Percentiles rank a stretch among this genome's conserved stretches.
These are phyloP conservation scores for Aspergillus phoenicis DNA, from an alignment of 2,329 filamentous ascomycete species.

Conservation along the genomic window DNA sequence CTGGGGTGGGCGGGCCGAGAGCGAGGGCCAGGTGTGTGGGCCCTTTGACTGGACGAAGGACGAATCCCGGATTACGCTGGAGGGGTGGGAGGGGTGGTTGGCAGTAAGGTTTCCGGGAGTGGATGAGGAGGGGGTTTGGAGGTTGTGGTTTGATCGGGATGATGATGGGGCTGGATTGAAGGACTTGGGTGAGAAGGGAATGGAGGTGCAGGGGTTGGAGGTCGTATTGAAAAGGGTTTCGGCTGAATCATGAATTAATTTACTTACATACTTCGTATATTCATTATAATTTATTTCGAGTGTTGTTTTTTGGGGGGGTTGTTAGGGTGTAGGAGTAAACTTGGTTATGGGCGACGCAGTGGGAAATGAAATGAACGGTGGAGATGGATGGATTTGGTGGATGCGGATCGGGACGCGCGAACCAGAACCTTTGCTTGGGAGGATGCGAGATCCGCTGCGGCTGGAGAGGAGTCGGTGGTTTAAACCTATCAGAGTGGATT, in stretches of 20 bases:
- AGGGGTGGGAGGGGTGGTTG: slow-evolving; percentile 29
- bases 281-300: too few relatives aligned
- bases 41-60: slow-evolving; percentile 28
- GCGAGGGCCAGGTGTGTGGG: slow-evolving; percentile 26
- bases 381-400: neutral
- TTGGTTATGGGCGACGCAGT: too few relatives aligned
- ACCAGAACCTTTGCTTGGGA: neutral
- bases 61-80: slow-evolving; percentile 23
- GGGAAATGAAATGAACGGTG: neutral
- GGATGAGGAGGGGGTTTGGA: slow-evolving; percentile 24
- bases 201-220: slow-evolving; percentile 26
- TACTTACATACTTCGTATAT: too few relatives aligned
- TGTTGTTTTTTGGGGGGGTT: too few relatives aligned
- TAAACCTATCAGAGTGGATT: too few relatives aligned
- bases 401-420: slow-evolving; percentile 2
- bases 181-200: neutral
- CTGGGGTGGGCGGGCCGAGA: slow-evolving; percentile 28
- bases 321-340: too few relatives aligned
- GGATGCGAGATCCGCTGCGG: neutral
- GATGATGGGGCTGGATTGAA: slow-evolving; percentile 28
- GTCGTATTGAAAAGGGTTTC: slow-evolving; percentile 24
- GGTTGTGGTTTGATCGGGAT: slow-evolving; percentile 29
- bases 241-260: slow-evolving; percentile 17
- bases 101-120: slow-evolving; percentile 27
- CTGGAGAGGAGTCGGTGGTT: neutral